Base-by-base conservation (phyloP, 106 monocot species). In the Acanthochlamys bracteata region DNA sequence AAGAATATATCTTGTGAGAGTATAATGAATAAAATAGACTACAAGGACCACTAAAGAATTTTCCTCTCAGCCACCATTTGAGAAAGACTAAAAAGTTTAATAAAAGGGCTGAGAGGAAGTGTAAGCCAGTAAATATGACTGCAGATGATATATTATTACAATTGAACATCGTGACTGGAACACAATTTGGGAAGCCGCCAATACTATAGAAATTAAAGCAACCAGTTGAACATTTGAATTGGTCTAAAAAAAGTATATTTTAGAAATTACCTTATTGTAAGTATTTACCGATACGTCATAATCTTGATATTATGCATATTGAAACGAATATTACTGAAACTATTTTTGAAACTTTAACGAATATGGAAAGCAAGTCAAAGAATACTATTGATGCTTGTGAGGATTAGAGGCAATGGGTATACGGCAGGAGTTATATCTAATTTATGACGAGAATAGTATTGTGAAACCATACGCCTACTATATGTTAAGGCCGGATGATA, bases 201-300 rank as follows among this genome's bases (percentile, higher is more conserved):
- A 17, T 17, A 49, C 12, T 14, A 49, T 4, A 49, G 49, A 49
- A 49, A 17, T 12, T 1, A 17, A 49, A 49, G 49, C 9, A 9
- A 12, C 12, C 12, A 12, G 10, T 14, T 49, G 9, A 49, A 19
- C 16, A 62, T 40, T 33, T 39, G 39, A 62, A 19, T 39, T 39
- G 66, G 67, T 25, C 17, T 60, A 74, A 22, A 74, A 55, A 15
- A 68, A 51, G 41, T 17, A 74, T 74, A 26, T 68, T 74, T 23
- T 67, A 23, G 23, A 0, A 23, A n/a, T 55, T 71, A 13, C 54
- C 53, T 8, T 71, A 71, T 55, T 63, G 54, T 53, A 41, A 60
- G 16, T 0, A 49, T 17, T 17, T 52, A 52, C n/a, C 0, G 46
- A 26, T 74, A 66, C 21, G 23, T 16, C 52, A 74, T 52, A 66